Evolutionary conservation across 441 rosid species (phyloP).

Genomic region (Pelargonium cotyledonis): DNA sequence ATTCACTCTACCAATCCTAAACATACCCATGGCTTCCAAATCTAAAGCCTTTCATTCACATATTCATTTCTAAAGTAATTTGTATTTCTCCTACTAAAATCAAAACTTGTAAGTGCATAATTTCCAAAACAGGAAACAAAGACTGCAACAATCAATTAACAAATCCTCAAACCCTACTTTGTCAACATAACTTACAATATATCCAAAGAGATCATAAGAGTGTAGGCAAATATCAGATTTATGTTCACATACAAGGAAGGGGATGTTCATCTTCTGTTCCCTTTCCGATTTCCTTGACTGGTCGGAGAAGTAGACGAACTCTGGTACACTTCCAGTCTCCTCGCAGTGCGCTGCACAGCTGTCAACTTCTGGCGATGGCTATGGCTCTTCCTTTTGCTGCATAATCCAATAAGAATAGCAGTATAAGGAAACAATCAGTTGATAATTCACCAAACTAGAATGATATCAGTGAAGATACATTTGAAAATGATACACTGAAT

Average conservation of each 20-base stretch:
- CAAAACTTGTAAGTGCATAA: too few relatives aligned
- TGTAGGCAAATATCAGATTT: background rate
- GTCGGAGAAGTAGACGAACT: conserved; percentile 17
- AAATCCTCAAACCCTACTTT: too few relatives aligned
- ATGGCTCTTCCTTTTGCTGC: conserved; percentile 61
- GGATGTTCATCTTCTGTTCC: conserved; percentile 27
- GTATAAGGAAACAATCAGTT: background rate
- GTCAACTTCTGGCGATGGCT: conserved; percentile 63
- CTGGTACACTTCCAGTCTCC: conserved; percentile 46
- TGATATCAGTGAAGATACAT: background rate
- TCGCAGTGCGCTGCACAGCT: conserved; percentile 54
- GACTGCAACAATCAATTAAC: too few relatives aligned
- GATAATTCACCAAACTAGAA: background rate
- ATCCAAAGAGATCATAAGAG: background rate
- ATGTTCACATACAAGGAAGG: conserved; percentile 8
- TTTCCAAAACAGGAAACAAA: too few relatives aligned
- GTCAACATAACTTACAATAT: too few relatives aligned
- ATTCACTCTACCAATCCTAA: too few relatives aligned
- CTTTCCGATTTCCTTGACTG: conserved; percentile 36
- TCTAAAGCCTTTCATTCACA: too few relatives aligned
- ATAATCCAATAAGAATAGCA: conserved; percentile 5
- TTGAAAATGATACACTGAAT: too few relatives aligned
- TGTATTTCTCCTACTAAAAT: too few relatives aligned
- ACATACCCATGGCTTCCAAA: too few relatives aligned
- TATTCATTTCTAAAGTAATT: too few relatives aligned